Evolutionary conservation across 2,329 filamentous ascomycete genomes (phyloP).

Genomic region (Aspergillus persii): DNA sequence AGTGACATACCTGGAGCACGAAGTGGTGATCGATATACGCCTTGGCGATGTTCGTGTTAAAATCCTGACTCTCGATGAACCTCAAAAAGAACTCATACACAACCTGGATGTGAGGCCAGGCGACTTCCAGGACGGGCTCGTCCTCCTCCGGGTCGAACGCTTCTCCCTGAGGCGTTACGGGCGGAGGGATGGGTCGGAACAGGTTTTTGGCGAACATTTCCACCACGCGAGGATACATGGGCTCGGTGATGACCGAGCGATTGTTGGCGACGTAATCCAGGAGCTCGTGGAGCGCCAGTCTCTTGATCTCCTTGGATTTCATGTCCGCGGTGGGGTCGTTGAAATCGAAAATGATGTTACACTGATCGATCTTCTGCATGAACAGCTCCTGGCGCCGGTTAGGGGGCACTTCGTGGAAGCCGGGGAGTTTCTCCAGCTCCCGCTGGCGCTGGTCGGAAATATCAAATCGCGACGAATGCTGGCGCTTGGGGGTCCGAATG

Average conservation of each 20-base stretch:
- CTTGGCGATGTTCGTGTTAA: constrained; percentile 99
- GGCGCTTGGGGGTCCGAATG: constrained; percentile 88
- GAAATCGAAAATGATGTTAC: constrained; percentile 99
- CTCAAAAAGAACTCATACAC: constrained; percentile 99
- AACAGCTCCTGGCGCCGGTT: constrained; percentile 94
- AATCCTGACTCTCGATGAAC: constrained; percentile 99
- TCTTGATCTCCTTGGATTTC: constrained; percentile 99
- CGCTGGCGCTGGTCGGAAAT: constrained; percentile 86
- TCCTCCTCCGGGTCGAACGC: constrained; percentile 98
- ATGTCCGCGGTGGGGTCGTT: constrained; percentile 97
- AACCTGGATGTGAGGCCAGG: constrained; percentile 98
- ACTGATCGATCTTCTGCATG: constrained; percentile 99
- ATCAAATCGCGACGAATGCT: constrained; percentile 96
- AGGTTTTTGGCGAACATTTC: constrained; percentile 99
- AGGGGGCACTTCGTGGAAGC: constrained; percentile 95
- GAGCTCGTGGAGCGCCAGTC: constrained; percentile 89
- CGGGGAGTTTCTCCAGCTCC: constrained; percentile 93
- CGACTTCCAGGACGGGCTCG: constrained; percentile 94
- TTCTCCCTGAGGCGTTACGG: constrained; percentile 96
- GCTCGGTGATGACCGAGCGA: constrained; percentile 94
- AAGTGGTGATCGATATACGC: constrained; percentile 98
- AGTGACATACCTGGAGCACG: constrained; percentile 66
- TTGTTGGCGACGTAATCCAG: constrained; percentile 99
- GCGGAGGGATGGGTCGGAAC: constrained; percentile 93
- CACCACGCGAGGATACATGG: constrained; percentile 97